Evolutionary conservation across 805 yeast species (phyloP), one percentile per base, ranked within the genome.

Genomic region (Candida tallmaniae): DNA sequence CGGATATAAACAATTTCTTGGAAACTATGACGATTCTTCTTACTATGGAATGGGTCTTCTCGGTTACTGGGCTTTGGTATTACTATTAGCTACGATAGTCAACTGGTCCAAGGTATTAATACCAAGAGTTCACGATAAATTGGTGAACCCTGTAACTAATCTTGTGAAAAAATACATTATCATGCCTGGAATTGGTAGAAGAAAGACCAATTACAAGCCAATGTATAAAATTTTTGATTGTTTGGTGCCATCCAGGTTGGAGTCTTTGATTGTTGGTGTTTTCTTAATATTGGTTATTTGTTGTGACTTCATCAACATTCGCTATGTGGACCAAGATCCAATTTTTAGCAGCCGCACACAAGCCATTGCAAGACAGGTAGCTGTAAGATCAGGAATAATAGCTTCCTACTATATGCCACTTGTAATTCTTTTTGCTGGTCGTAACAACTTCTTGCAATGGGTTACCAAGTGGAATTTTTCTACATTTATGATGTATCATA

Each of bases 371-470:
- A 45, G 63, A 24, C 68, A 64, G 34, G 40, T 55, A 31, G 76
- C 72, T 23, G 76, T 76, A 45, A 61, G 85, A 46, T 46, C 78
- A 2, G 83, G 78, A 2, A 65, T 78, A 18, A 48, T 76, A 29
- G 56, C 50, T 6, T 52, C 66, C 3, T 62, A 68, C n/a, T 42
- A 47, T 54, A 69, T 57, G 55, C 85, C 86, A 3, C 52, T 76
- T 29, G 42, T 78, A 29, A 59, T 76, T 21, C 53, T 78, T 32
- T 77, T 79, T 49, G 78, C 83, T 2, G 76, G 83, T 27, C 59
- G 85, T 45, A 80, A 80, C 54, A 80, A 79, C 48, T 52, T 80
- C 31, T 52, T 80, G 38, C 77, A 71, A 40, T 74, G 75, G 74
- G 12, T 74, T 12, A 74, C 85, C 1, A 73, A 80, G 17, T 74